These are phyloP conservation scores for Gastrodia elata DNA, from an alignment of 106 monocot genomes.

Conservation along the genomic window DNA sequence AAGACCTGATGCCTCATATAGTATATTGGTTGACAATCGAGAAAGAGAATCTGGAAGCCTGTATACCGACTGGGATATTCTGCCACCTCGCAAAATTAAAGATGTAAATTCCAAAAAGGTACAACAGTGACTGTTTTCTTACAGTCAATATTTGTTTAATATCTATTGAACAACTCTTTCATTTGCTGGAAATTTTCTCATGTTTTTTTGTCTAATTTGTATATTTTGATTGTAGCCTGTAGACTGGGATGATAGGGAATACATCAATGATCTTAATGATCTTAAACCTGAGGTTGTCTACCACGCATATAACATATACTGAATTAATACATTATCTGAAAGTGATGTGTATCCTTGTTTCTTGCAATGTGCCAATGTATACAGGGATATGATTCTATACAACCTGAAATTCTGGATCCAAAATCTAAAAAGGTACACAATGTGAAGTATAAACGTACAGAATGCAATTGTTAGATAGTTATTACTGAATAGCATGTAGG, in stretches of 20 bases:
- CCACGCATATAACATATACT: background rate
- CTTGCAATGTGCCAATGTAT: constrained; percentile 18
- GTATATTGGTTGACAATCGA: constrained; percentile 86
- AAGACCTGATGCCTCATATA: constrained; percentile 86
- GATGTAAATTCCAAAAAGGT: constrained; percentile 88
- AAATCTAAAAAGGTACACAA: constrained; percentile 68
- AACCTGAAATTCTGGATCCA: constrained; percentile 84
- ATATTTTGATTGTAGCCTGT: constrained; percentile 53
- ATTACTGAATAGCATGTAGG: background rate
- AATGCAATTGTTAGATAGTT: constrained; percentile 2
- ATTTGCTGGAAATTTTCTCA: background rate
- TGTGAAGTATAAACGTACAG: background rate
- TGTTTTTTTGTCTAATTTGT: constrained; percentile 5
- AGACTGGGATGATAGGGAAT: constrained; percentile 90
- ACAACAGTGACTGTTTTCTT: background rate
- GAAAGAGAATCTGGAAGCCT: constrained; percentile 97
- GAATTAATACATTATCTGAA: constrained; percentile 1
- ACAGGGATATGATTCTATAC: constrained; percentile 93
- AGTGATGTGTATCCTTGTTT: constrained; percentile 4
- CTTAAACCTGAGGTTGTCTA: constrained; percentile 78
- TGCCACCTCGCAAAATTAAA: constrained; percentile 90
- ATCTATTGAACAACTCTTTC: background rate
- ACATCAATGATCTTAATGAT: constrained; percentile 81
- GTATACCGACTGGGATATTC: constrained; percentile 97
- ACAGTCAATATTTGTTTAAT: background rate